Base-by-base conservation (phyloP, 495 filamentous ascomycete genomes). In the Rusavskia elegans region DNA sequence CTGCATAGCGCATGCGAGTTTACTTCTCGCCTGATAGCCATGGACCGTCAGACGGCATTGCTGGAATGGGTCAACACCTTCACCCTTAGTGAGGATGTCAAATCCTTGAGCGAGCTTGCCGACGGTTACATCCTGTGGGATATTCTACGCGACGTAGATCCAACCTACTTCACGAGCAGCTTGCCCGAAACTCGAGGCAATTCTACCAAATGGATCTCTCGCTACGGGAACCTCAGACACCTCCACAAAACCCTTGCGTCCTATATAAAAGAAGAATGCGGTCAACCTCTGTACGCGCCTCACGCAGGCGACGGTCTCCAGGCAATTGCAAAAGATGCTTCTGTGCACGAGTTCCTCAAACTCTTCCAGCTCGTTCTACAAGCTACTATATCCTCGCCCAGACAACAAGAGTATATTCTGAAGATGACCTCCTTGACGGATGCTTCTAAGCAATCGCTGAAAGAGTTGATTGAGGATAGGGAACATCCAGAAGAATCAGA, bases 51-150 rank as follows among this genome's bases (percentile, higher is more conserved):
- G 45, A 48, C 70, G 57, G 76, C 75, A 55, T 64, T 81, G 50
- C 58, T 79, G 56, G 74, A 78, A 68, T 81, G 76, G 76, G 66
- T 77, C 59, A 78, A 77, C 62, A 70, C 67, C 61, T 74, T 76
- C 58, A 66, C 70, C 41, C 58, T 76, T 21, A 66, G 66, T 35
- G 65, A 68, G 55, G 70, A 65, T 25, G 66, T 75, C 49, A 63
- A 66, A 32, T 63, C 63, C 42, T 63, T 79, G 52, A 75, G 76
- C 52, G 80, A 88, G 58, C 72, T 95, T 59, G 80, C 75, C 50
- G 83, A 93, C 64, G 89, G 87, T 45, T 73, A 77, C 48, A 73
- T 85, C 27, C 73, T 94, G 57, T 77, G 82, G 83, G 70, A 77
- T 57, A 75, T 30, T 37, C 17, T 45, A 65, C 76, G 75, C 58